These are phyloP conservation scores for Mucor racemosus DNA, from an alignment of 371 early-diverging fungal genomes.

Conservation along the genomic window DNA sequence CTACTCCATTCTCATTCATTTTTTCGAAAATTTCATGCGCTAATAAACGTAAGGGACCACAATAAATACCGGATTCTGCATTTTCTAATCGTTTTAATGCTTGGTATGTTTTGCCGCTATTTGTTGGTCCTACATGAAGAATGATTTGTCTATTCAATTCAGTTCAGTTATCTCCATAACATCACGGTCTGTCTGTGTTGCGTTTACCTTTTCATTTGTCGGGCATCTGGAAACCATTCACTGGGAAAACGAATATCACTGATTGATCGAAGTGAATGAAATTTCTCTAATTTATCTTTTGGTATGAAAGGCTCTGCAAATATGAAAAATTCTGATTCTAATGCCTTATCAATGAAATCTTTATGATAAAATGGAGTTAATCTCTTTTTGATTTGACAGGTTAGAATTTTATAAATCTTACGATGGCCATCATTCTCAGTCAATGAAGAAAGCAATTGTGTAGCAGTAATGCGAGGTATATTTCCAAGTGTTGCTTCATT, in stretches of 20 bases:
- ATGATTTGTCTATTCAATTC: conserved; percentile 66
- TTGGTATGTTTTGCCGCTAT: conserved; percentile 94
- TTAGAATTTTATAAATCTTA: not conserved
- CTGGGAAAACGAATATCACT: conserved; percentile 79
- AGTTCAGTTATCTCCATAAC: too few species aligned
- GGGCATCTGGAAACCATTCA: conserved; percentile 81
- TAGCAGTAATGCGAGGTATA: conserved; percentile 23
- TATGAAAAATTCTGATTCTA: conserved; percentile 39
- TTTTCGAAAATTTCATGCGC: conserved; percentile 93
- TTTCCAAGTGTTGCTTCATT: conserved; percentile 21
- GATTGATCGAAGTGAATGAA: conserved; percentile 60
- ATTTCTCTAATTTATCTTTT: conserved; percentile 33
- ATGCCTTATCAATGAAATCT: conserved; percentile 35
- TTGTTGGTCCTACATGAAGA: conserved; percentile 97
- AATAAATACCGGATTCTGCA: conserved; percentile 79
- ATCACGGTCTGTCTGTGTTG: not conserved
- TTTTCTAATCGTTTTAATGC: conserved; percentile 78
- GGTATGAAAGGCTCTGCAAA: conserved; percentile 47
- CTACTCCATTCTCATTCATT: conserved; percentile 74
- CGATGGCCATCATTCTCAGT: conserved; percentile 15
- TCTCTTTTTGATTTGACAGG: not conserved
- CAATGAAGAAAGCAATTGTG: conserved; percentile 1
- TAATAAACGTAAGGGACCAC: conserved; percentile 91
- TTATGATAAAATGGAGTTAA: not conserved
- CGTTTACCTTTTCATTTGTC: conserved; percentile 68